These are phyloP conservation scores for Cenchrus fungigraminus DNA, from an alignment of 176 grass and related monocot genomes.

Conservation along the genomic window DNA sequence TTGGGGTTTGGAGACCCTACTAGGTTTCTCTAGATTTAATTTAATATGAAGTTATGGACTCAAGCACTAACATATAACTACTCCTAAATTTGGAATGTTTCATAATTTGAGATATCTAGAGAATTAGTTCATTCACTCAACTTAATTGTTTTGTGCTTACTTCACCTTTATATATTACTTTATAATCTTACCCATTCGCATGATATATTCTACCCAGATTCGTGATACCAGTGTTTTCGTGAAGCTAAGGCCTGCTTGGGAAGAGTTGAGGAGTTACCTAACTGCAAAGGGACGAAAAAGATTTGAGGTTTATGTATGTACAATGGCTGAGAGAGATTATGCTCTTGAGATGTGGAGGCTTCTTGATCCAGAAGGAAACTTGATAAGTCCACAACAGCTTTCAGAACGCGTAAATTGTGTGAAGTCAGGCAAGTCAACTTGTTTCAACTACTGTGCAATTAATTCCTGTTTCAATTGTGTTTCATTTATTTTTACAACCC, in stretches of 20 bases:
- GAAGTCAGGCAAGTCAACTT: constrained; percentile 72
- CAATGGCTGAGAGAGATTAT: constrained; percentile 98
- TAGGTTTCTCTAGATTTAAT: constrained; percentile 8
- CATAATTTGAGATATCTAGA: neutral
- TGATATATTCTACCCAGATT: constrained; percentile 54
- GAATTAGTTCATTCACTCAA: constrained; percentile 14
- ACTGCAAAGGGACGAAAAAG: constrained; percentile 90
- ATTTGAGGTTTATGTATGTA: constrained; percentile 98
- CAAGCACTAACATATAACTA: constrained; percentile 11
- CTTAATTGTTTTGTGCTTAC: constrained; percentile 6
- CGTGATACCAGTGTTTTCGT: constrained; percentile 99
- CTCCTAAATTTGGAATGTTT: constrained; percentile 17
- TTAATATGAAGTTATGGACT: constrained; percentile 13
- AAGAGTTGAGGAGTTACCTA: constrained; percentile 97
- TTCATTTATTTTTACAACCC: constrained; percentile 14
- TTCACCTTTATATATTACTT: constrained; percentile 24
- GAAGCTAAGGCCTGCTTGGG: constrained; percentile 95
- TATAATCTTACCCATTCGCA: constrained; percentile 18
- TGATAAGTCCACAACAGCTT: constrained; percentile 75
- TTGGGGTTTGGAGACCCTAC: neutral
- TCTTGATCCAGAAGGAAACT: constrained; percentile 86
- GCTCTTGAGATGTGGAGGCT: constrained; percentile 99
- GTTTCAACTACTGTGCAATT: constrained; percentile 25
- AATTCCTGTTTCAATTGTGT: constrained; percentile 14
- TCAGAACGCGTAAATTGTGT: constrained; percentile 82